phyloP scores from a whole-genome alignment of 1,139 yeast species.

The Yamadazyma atlantica region DNA sequence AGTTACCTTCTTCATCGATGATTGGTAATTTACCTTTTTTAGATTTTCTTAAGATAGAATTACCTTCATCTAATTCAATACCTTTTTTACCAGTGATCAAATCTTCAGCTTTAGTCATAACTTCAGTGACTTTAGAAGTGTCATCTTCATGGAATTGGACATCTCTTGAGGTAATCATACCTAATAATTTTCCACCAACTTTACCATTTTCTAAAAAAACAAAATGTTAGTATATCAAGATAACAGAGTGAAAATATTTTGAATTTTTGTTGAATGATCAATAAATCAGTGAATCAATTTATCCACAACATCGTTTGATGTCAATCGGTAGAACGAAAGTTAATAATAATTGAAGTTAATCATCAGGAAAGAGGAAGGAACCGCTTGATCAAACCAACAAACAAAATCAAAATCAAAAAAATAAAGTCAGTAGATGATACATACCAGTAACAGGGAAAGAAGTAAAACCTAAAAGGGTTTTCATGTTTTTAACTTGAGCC shows the following conservation, averaged over 20 bases:
- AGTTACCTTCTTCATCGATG: conserved; percentile 71
- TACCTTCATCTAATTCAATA: conserved; percentile 80
- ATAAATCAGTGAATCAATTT: conserved; percentile 28
- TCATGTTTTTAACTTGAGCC: conserved; percentile 74
- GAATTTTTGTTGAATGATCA: conserved; percentile 27
- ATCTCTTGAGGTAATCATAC: conserved; percentile 96
- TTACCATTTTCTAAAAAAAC: conserved; percentile 77
- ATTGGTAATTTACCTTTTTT: conserved; percentile 98
- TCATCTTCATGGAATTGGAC: conserved; percentile 88
- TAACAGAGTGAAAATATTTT: too few relatives aligned
- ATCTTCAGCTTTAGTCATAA: conserved; percentile 86
- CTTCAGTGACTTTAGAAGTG: conserved; percentile 59
- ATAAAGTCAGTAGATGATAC: conserved; percentile 50
- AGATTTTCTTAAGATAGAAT: conserved; percentile 83
- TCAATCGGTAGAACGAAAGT: conserved; percentile 99
- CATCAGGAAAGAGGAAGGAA: conserved; percentile 54
- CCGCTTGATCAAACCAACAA: conserved; percentile 3
- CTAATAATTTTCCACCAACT: conserved; percentile 85
- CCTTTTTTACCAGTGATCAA: conserved; percentile 83
- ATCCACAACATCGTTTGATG: conserved; percentile 99
- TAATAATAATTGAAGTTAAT: conserved; percentile 48
- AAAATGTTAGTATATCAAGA: not conserved
- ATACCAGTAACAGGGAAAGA: conserved; percentile 99
- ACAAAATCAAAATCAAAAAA: conserved; percentile 11
- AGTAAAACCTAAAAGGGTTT: conserved; percentile 80